Percentiles rank a stretch among this genome's conserved stretches.
Conservation (phyloP, 31 red algal species). For the Endocladia muricata region DNA sequence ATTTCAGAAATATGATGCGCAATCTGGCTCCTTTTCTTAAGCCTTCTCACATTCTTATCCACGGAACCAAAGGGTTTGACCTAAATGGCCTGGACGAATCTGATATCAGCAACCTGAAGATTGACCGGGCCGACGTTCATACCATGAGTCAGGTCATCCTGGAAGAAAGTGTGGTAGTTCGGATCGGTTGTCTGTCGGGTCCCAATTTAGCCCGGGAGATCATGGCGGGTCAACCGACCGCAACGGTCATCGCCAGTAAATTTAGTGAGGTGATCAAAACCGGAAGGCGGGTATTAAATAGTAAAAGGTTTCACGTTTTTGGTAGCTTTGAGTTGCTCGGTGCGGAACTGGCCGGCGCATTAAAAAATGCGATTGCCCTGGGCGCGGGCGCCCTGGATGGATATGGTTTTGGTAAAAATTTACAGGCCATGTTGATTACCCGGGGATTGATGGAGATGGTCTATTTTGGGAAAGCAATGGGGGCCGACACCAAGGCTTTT, state of each 20-base stretch:
- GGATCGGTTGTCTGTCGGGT: conserved; percentile 2
- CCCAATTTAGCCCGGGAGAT: background rate
- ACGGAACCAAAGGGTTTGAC: conserved; percentile 7
- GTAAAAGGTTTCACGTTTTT: background rate
- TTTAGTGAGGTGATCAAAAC: conserved; percentile 5
- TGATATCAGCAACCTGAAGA: too few relatives aligned
- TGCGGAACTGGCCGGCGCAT: background rate
- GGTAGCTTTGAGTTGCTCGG: background rate
- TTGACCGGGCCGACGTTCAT: background rate
- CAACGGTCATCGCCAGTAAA: background rate
- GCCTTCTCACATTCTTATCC: background rate
- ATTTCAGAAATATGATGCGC: background rate
- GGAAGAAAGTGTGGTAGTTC: background rate
- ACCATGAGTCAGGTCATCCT: background rate
- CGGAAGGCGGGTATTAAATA: background rate
- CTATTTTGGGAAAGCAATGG: background rate
- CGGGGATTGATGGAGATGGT: background rate
- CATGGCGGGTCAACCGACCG: background rate
- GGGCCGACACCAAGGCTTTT: background rate
- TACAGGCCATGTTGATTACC: background rate
- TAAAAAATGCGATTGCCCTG: background rate
- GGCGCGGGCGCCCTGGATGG: background rate
- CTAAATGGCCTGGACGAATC: background rate
- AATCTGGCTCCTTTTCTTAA: too few relatives aligned
- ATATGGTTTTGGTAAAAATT: background rate